Base-by-base conservation (phyloP, 805 yeast genomes). In the Lipomyces yamadae region DNA sequence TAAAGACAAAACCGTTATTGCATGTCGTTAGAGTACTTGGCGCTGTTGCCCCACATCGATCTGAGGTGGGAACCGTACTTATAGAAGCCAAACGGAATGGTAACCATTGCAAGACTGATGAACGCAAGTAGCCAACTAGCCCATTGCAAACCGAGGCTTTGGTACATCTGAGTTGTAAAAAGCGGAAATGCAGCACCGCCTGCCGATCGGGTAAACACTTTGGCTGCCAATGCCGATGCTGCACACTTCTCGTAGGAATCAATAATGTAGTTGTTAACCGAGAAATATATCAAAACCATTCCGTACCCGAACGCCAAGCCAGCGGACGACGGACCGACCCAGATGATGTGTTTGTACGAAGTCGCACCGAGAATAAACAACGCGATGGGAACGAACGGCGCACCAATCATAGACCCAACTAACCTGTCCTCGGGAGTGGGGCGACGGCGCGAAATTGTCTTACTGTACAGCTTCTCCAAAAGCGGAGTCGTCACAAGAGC, bases 401-500 rank as follows among this genome's bases (percentile, higher is more conserved):
- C 78, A 13, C 81, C 78, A 78, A 76, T 55, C 84, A 81, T 82
- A 79, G 87, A 81, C 11, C 86, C 81, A 10, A 84, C 80, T 61
- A 86, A 79, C 72, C 88, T 79, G 71, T 84, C 85, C 74, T 86
- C 89, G 3, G 90, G 88, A 34, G 84, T 77, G 0, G 86, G 82
- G 53, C 75, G 77, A 7, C 84, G 81, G 11, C 75, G 72, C 18
- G 62, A 8, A 45, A 62, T 58, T 7, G 65, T 70, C 61, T 78
- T 77, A 60, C 85, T 77, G 76, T 92, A 92, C 66, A 78, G 75
- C 69, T 79, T 83, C 77, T 92, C 98, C 70, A 92, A 77, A 50
- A 85, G 73, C 32, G 93, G 92, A 2, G 97, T 92, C n/a, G 91
- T 86, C 6, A 80, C 72, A 45, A 92, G 80, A 0, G 97, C 96